Conservation (phyloP, 2,329 filamentous ascomycete species). For the Diaporthe australafricana region DNA sequence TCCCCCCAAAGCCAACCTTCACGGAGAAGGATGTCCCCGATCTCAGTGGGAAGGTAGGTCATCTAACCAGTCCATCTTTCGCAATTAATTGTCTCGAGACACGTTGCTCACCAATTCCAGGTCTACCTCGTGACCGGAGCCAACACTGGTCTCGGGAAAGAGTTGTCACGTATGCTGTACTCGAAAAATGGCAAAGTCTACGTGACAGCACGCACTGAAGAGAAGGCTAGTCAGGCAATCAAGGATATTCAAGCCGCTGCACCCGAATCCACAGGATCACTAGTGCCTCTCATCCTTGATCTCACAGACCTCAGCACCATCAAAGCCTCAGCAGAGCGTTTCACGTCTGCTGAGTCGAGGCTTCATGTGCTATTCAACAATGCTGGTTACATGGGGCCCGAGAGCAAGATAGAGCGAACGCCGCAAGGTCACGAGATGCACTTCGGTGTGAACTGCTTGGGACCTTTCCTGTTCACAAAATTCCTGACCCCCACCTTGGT, state of each 20-base stretch:
- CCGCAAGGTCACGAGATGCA: constrained; percentile 37
- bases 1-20: not conserved
- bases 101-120: no score
- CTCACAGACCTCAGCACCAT: constrained; percentile 42
- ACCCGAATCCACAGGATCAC: constrained; percentile 40
- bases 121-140: constrained; percentile 60
- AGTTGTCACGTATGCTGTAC: constrained; percentile 57
- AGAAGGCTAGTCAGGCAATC: constrained; percentile 58
- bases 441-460: constrained; percentile 35
- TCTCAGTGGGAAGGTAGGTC: not conserved
- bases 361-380: constrained; percentile 58
- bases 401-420: constrained; percentile 42
- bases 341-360: constrained; percentile 39
- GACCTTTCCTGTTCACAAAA: constrained; percentile 34
- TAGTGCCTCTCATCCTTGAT: constrained; percentile 50
- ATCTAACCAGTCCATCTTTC: no score
- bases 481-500: constrained; percentile 32
- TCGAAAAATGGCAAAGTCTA: constrained; percentile 61
- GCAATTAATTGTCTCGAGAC: no score
- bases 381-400: constrained; percentile 50
- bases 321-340: constrained; percentile 40
- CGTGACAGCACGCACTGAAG: constrained; percentile 56
- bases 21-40: not conserved
- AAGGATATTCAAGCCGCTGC: constrained; percentile 49
- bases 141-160: constrained; percentile 34